A percentile compares a stretch with the other conserved stretches of the same genome.
Evolutionary conservation across 495 filamentous ascomycete species (phyloP).

Genomic region (Trichocladium antarcticum): DNA sequence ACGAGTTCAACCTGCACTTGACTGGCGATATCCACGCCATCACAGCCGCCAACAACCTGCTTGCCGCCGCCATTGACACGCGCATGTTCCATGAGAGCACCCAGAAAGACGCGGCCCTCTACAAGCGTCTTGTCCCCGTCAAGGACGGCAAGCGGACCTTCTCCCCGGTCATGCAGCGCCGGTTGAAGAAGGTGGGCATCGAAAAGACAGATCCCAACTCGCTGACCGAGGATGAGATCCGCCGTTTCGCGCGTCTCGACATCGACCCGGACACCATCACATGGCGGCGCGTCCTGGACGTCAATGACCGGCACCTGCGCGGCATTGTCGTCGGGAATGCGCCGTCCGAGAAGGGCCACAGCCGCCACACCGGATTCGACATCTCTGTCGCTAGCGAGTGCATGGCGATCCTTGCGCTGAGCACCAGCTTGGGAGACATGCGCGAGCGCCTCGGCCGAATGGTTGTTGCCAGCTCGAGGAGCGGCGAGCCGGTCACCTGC

Average conservation of each 20-base stretch:
- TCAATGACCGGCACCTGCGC: slow-evolving; percentile 89
- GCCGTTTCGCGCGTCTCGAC: slow-evolving; percentile 78
- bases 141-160: slow-evolving; percentile 87
- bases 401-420: slow-evolving; percentile 95
- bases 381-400: slow-evolving; percentile 96
- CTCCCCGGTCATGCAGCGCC: slow-evolving; percentile 77
- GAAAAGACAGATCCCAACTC: slow-evolving; percentile 87
- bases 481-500: slow-evolving; percentile 85
- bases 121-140: slow-evolving; percentile 73
- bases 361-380: slow-evolving; percentile 82
- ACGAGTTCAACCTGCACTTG: slow-evolving; percentile 96
- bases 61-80: slow-evolving; percentile 96
- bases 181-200: slow-evolving; percentile 89
- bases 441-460: slow-evolving; percentile 87
- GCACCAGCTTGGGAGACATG: slow-evolving; percentile 79
- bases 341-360: slow-evolving; percentile 77
- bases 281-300: slow-evolving; percentile 90
- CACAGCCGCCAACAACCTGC: slow-evolving; percentile 91
- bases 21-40: slow-evolving; percentile 98
- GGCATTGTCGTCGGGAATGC: slow-evolving; percentile 80
- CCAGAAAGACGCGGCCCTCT: slow-evolving; percentile 83
- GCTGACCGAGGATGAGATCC: slow-evolving; percentile 79
- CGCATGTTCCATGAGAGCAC: slow-evolving; percentile 96
- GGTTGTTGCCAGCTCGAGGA: slow-evolving; percentile 82
- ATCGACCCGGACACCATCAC: slow-evolving; percentile 96